phyloP scores from a whole-genome alignment of 148 eudicot genomes.

The Euryodendron excelsum region DNA sequence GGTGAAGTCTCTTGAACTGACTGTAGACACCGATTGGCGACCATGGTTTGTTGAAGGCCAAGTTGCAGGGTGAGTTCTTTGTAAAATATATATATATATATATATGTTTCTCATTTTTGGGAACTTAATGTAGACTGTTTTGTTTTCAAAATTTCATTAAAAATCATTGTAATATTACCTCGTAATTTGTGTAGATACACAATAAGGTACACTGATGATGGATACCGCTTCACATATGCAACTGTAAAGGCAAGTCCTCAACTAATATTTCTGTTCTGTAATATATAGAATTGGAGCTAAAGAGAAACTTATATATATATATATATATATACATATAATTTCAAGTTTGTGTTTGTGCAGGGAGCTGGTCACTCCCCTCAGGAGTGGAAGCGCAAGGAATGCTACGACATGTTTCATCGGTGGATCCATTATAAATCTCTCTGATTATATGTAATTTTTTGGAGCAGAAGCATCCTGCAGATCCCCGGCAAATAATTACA shows the following conservation, averaged over 20 bases:
- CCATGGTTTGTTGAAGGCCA: slow-evolving; percentile 22
- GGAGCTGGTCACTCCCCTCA: slow-evolving; percentile 27
- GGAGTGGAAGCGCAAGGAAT: slow-evolving; percentile 18
- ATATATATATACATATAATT: background rate
- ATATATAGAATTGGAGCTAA: no score
- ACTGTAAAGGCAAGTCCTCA: slow-evolving; percentile 14
- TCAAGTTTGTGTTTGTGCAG: background rate
- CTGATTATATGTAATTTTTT: background rate
- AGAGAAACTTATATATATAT: background rate
- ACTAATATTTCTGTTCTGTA: no score
- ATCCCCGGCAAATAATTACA: background rate
- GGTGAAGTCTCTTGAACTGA: slow-evolving; percentile 13
- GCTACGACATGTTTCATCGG: slow-evolving; percentile 19
- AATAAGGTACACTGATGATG: slow-evolving; percentile 11
- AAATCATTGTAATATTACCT: background rate
- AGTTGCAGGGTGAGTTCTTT: slow-evolving; percentile 20
- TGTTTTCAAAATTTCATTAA: background rate
- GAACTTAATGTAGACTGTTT: background rate
- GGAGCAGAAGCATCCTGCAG: background rate
- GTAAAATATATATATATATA: background rate
- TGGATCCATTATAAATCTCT: slow-evolving; percentile 17
- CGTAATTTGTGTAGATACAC: slow-evolving; percentile 16
- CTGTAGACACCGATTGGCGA: slow-evolving; percentile 16
- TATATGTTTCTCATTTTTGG: background rate
- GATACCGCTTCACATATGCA: slow-evolving; percentile 17